Conservation (phyloP, 805 yeast species). For the Debaryomyces prosopidis region DNA sequence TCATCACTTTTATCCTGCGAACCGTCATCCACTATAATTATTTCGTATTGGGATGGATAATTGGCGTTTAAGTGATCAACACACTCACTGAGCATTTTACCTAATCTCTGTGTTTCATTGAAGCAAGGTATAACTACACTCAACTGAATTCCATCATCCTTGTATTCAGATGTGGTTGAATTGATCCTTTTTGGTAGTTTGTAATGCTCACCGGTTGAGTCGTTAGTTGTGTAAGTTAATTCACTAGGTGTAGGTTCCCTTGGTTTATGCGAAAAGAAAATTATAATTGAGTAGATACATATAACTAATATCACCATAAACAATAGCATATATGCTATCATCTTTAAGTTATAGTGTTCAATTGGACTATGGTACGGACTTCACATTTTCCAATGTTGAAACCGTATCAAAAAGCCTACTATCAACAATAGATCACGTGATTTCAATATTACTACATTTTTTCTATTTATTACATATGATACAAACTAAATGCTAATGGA, state of each 20-base stretch:
- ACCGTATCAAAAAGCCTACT: neutral
- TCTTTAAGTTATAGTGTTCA: neutral
- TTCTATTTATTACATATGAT: neutral
- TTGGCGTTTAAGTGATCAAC: slow-evolving; percentile 49
- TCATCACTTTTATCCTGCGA: slow-evolving; percentile 77
- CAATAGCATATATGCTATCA: neutral
- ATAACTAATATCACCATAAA: slow-evolving; percentile 3
- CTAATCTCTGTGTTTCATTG: slow-evolving; percentile 77
- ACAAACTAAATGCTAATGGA: neutral
- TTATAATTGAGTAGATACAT: slow-evolving; percentile 39
- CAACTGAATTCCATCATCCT: slow-evolving; percentile 47
- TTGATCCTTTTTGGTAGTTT: slow-evolving; percentile 34
- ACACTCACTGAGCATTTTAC: slow-evolving; percentile 70
- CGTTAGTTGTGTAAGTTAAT: slow-evolving; percentile 51
- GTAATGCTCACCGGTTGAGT: slow-evolving; percentile 26
- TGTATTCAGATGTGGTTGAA: slow-evolving; percentile 13
- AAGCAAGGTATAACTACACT: slow-evolving; percentile 92
- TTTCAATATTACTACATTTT: neutral
- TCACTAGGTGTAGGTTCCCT: slow-evolving; percentile 56
- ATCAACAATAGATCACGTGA: neutral
- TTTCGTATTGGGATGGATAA: slow-evolving; percentile 56
- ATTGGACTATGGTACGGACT: no score
- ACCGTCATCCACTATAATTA: slow-evolving; percentile 89
- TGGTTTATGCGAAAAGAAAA: slow-evolving; percentile 63
- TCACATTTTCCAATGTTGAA: neutral